These are phyloP conservation scores for Cornus kousa DNA, from an alignment of 148 eudicot genomes.

Conservation along the genomic window DNA sequence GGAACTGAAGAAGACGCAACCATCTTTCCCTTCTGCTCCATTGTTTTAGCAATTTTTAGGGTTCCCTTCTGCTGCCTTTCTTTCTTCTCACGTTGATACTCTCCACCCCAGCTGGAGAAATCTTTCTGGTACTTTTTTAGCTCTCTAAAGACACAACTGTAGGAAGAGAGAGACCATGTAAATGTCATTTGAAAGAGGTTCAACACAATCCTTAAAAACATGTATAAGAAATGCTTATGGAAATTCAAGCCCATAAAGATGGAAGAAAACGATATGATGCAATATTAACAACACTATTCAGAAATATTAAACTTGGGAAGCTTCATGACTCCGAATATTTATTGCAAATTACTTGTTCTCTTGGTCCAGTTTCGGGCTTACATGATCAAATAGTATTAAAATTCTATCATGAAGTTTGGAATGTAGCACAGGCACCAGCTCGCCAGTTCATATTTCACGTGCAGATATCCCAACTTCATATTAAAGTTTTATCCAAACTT, in stretches of 20 bases:
- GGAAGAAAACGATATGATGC: no score
- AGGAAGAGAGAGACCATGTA: constrained; percentile 1
- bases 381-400: no score
- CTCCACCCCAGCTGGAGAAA: constrained; percentile 88
- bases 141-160: constrained; percentile 87
- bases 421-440: not conserved
- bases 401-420: not conserved
- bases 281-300: not conserved
- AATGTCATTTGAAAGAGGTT: not conserved
- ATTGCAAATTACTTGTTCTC: not conserved
- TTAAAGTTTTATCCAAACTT: no score
- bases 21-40: no score
- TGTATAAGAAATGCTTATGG: not conserved
- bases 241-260: no score
- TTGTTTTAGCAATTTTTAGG: no score
- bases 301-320: not conserved
- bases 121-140: constrained; percentile 81
- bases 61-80: constrained; percentile 38
- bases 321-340: not conserved
- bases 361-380: not conserved
- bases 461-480: not conserved
- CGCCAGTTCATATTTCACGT: not conserved
- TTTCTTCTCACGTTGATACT: constrained; percentile 79
- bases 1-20: no score
- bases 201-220: not conserved